phyloP scores from a whole-genome alignment of 805 yeast genomes.

The Debaryomyces hansenii region DNA sequence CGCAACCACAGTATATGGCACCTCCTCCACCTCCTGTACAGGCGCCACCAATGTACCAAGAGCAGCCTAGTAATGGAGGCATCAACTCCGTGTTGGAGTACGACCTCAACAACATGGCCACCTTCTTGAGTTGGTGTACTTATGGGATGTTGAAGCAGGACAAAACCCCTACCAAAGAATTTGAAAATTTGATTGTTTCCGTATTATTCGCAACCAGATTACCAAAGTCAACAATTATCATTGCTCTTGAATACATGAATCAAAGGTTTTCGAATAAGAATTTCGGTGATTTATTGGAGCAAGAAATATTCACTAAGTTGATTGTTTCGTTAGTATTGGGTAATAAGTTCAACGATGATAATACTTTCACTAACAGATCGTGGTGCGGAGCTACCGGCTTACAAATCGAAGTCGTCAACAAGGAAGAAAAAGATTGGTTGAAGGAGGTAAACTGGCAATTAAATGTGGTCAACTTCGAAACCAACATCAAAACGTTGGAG shows the following conservation, averaged over 20 bases:
- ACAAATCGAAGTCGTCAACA: constrained; percentile 57
- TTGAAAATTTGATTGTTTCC: constrained; percentile 59
- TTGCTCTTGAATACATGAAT: constrained; percentile 77
- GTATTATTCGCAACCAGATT: constrained; percentile 85
- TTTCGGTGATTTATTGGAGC: constrained; percentile 23
- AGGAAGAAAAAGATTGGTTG: constrained; percentile 72
- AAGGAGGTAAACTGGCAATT: constrained; percentile 59
- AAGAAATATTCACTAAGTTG: constrained; percentile 52
- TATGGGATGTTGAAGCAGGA: constrained; percentile 63
- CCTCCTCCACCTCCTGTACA: constrained; percentile 5
- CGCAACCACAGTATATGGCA: constrained; percentile 5
- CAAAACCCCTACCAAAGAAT: constrained; percentile 44
- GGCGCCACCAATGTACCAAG: constrained; percentile 10
- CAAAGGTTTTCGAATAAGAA: constrained; percentile 46
- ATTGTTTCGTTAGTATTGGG: constrained; percentile 77
- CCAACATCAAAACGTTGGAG: constrained; percentile 40
- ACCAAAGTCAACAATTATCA: constrained; percentile 76
- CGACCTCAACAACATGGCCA: constrained; percentile 74
- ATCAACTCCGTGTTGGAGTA: constrained; percentile 78
- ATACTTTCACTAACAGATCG: constrained; percentile 90
- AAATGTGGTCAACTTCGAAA: constrained; percentile 38
- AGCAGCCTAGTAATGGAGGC: constrained; percentile 56
- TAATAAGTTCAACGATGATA: constrained; percentile 93
- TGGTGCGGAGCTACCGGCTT: constrained; percentile 97
- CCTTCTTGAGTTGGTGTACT: constrained; percentile 73